These are phyloP conservation scores for Stagonosporopsis tanaceti DNA, from an alignment of 2,329 filamentous ascomycete species.

Conservation along the genomic window DNA sequence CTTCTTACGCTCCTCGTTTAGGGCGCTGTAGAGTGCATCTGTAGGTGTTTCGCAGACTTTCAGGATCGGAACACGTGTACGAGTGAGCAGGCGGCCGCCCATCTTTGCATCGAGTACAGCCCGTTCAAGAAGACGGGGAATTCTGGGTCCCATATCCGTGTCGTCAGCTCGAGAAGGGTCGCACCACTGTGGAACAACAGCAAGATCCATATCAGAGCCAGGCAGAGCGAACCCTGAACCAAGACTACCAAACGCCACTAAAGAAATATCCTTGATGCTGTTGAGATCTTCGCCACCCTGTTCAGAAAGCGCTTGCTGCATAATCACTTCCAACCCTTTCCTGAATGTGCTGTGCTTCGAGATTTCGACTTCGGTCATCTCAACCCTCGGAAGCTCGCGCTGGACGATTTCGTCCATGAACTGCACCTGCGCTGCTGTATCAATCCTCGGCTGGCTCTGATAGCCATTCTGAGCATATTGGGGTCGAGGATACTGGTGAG, in stretches of 20 bases:
- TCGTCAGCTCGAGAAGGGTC: slow-evolving; percentile 29
- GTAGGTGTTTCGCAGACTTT: slow-evolving; percentile 81
- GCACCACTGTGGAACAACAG: slow-evolving; percentile 70
- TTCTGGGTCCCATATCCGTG: slow-evolving; percentile 60
- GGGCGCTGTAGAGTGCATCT: slow-evolving; percentile 64
- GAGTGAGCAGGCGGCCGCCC: slow-evolving; percentile 78
- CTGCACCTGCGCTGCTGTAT: slow-evolving; percentile 47
- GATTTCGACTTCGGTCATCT: slow-evolving; percentile 71
- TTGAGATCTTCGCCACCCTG: slow-evolving; percentile 56
- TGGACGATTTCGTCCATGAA: slow-evolving; percentile 55
- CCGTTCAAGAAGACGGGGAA: slow-evolving; percentile 79
- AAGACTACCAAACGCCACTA: slow-evolving; percentile 83
- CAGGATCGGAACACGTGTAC: slow-evolving; percentile 85
- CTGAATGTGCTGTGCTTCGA: slow-evolving; percentile 77
- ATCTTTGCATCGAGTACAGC: slow-evolving; percentile 74
- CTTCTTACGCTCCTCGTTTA: slow-evolving; percentile 71
- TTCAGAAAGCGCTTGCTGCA: slow-evolving; percentile 63
- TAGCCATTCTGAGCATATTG: slow-evolving; percentile 29
- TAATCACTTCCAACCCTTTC: slow-evolving; percentile 68
- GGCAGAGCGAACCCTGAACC: slow-evolving; percentile 86
- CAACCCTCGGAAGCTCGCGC: slow-evolving; percentile 63
- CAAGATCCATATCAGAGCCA: slow-evolving; percentile 90
- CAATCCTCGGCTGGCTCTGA: slow-evolving; percentile 30
- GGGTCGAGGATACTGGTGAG: slow-evolving; percentile 23
- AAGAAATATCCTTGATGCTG: slow-evolving; percentile 62